Evolutionary conservation across 164 flowering plant species (phyloP).

Genomic region (Saururus chinensis): DNA sequence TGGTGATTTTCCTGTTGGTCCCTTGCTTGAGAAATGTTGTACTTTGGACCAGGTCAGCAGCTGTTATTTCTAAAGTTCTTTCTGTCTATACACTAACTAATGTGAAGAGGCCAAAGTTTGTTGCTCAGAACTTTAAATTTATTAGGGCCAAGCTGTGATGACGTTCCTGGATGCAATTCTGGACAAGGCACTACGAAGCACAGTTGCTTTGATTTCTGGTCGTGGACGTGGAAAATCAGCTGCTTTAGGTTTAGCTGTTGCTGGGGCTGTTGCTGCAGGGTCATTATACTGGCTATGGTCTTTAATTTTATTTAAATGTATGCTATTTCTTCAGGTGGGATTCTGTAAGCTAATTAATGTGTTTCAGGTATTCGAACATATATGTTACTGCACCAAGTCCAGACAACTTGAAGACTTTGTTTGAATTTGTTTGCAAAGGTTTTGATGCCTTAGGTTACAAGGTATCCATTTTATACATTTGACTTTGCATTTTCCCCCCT

Average conservation of each 20-base stretch:
- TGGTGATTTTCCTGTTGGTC: slow-evolving; percentile 87
- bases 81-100: no score
- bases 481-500: no score
- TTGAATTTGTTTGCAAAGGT: slow-evolving; percentile 83
- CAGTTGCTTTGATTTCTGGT: slow-evolving; percentile 84
- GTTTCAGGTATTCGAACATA: slow-evolving; percentile 79
- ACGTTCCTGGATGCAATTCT: slow-evolving; percentile 89
- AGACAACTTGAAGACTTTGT: slow-evolving; percentile 87
- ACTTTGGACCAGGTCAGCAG: slow-evolving; percentile 81
- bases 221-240: slow-evolving; percentile 99
- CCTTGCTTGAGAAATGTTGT: slow-evolving; percentile 71
- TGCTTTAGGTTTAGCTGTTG: slow-evolving; percentile 87
- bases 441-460: slow-evolving; percentile 70
- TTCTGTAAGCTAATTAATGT: slow-evolving; percentile 1
- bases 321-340: neutral
- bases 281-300: slow-evolving; percentile 15
- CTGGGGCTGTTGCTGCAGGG: slow-evolving; percentile 98
- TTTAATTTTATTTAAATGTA: neutral
- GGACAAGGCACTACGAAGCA: slow-evolving; percentile 78
- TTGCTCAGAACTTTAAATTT: neutral
- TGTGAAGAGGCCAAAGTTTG: neutral
- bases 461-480: slow-evolving; percentile 27
- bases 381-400: slow-evolving; percentile 95
- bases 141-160: slow-evolving; percentile 81
- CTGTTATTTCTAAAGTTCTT: neutral